Percentiles rank a stretch among this genome's conserved stretches.
Conservation (phyloP, 768 basidiomycete genomes). For the Rubroboletus satanas region DNA sequence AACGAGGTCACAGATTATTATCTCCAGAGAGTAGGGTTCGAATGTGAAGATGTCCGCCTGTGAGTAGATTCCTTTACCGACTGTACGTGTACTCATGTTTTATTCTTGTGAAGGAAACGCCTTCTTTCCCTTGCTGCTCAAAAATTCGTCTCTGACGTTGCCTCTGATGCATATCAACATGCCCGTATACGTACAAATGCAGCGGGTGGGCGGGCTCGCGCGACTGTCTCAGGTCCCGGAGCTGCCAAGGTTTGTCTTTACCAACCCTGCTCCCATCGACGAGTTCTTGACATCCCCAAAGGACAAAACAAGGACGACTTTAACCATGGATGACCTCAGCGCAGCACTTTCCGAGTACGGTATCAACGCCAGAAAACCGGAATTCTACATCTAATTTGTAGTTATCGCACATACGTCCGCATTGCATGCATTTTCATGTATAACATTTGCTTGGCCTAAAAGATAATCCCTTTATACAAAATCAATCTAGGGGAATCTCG, state of each 20-base stretch:
- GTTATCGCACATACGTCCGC: background rate
- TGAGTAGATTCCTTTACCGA: conserved; percentile 37
- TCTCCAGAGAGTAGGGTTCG: conserved; percentile 92
- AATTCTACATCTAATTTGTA: conserved; percentile 71
- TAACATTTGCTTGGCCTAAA: conserved; percentile 1
- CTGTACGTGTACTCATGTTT: background rate
- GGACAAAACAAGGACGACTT: conserved; percentile 89
- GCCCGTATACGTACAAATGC: conserved; percentile 94
- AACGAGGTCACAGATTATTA: conserved; percentile 98
- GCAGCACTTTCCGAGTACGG: conserved; percentile 94
- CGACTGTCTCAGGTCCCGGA: conserved; percentile 51
- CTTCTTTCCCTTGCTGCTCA: conserved; percentile 93
- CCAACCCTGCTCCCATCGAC: background rate
- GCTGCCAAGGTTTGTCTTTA: conserved; percentile 55
- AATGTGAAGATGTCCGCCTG: conserved; percentile 92
- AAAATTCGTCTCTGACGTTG: conserved; percentile 96
- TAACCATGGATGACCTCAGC: conserved; percentile 97
- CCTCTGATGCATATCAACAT: conserved; percentile 95
- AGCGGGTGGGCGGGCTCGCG: conserved; percentile 63
- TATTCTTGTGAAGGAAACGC: conserved; percentile 62
- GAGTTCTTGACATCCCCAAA: conserved; percentile 26
- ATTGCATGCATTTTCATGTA: background rate
- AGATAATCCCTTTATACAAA: background rate
- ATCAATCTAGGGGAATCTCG: background rate
- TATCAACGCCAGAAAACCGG: conserved; percentile 89